These are phyloP conservation scores for Verticillium dahliae DNA, from an alignment of 2,329 filamentous ascomycete genomes.

Conservation along the genomic window DNA sequence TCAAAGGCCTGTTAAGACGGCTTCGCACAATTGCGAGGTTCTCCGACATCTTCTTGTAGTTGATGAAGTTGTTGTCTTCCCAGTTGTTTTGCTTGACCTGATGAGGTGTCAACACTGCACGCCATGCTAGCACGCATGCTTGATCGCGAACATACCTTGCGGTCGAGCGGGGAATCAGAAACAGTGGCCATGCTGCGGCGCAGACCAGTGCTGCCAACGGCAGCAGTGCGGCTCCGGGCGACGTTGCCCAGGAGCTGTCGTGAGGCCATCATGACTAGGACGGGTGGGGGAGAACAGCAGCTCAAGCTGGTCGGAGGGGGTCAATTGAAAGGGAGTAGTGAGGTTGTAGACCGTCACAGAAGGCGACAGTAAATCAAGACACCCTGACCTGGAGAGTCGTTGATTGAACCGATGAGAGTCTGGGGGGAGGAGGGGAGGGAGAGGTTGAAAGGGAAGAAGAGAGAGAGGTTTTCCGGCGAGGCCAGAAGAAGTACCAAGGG, in stretches of 20 bases:
- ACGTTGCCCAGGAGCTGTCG: constrained; percentile 62
- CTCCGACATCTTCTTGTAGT: constrained; percentile 99
- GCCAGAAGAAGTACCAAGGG: constrained; percentile 8
- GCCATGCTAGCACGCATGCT: too few species aligned
- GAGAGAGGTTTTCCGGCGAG: constrained; percentile 18
- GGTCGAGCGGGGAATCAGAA: constrained; percentile 77
- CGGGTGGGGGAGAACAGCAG: constrained; percentile 15
- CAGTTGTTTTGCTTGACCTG: constrained; percentile 90
- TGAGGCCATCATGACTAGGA: constrained; percentile 60
- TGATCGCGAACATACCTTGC: constrained; percentile 57
- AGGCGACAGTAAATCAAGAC: constrained; percentile 2
- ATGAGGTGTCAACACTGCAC: neutral
- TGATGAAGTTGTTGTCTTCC: constrained; percentile 96
- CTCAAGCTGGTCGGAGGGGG: constrained; percentile 10
- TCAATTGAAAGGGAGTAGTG: constrained; percentile 22
- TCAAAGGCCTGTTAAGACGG: constrained; percentile 87
- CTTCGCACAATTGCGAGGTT: constrained; percentile 86
- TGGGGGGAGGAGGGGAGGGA: constrained; percentile 7
- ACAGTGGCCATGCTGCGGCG: constrained; percentile 73
- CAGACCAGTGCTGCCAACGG: constrained; percentile 52
- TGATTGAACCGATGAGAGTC: neutral
- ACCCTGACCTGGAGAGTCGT: constrained; percentile 7
- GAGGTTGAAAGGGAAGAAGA: constrained; percentile 19
- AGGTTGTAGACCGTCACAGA: constrained; percentile 1
- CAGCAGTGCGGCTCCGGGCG: constrained; percentile 53